phyloP scores from a whole-genome alignment of 495 filamentous ascomycete genomes.

The Talaromyces nanjingensis region DNA sequence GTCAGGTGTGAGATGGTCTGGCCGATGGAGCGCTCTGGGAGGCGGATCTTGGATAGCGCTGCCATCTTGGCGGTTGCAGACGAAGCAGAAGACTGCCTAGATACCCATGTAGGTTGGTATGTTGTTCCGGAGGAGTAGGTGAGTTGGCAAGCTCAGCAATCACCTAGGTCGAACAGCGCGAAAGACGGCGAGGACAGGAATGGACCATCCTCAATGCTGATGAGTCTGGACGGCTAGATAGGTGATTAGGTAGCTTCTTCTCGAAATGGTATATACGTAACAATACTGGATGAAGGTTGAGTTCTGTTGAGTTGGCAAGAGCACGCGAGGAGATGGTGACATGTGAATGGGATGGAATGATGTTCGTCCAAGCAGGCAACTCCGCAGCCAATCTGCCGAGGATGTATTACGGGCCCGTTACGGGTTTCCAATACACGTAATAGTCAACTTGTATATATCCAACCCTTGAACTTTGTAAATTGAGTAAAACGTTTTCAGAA shows the following conservation, averaged over 20 bases:
- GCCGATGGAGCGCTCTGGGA: slow-evolving; percentile 65
- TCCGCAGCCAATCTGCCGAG: slow-evolving; percentile 1
- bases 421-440: not conserved
- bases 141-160: not conserved
- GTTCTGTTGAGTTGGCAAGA: not conserved
- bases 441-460: not conserved
- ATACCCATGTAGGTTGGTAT: not conserved
- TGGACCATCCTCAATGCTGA: not conserved
- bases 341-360: not conserved
- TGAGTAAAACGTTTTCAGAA: not conserved
- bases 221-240: not conserved
- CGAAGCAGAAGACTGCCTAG: not conserved
- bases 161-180: not conserved
- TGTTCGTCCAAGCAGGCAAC: not conserved
- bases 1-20: slow-evolving; percentile 67
- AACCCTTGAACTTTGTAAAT: not conserved
- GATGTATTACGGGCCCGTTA: not conserved
- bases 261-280: not conserved
- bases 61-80: slow-evolving; percentile 52
- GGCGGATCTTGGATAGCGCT: slow-evolving; percentile 69
- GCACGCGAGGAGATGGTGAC: not conserved
- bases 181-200: not conserved
- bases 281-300: not conserved
- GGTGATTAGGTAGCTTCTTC: not conserved
- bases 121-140: not conserved